These are phyloP conservation scores for Cryptococcus sp. DNA, from an alignment of 1,284 basidiomycete species.

Conservation along the genomic window DNA sequence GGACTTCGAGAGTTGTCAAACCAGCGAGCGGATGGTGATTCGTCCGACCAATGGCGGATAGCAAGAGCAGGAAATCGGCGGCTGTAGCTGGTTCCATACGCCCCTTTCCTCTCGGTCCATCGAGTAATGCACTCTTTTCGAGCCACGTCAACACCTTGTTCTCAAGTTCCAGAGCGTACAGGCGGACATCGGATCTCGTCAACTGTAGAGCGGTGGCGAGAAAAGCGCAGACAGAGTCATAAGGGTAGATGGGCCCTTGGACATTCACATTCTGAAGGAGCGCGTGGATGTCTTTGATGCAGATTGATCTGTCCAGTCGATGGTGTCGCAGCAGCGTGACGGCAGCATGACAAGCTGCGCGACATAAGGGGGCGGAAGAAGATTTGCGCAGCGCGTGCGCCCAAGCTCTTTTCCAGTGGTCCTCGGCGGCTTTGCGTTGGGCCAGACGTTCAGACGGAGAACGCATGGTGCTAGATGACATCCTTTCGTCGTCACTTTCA, in stretches of 20 bases:
- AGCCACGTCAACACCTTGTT: slow-evolving; percentile 84
- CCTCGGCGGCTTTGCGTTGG: slow-evolving; percentile 6
- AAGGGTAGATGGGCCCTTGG: slow-evolving; percentile 79
- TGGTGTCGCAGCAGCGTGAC: slow-evolving; percentile 56
- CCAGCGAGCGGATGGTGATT: slow-evolving; percentile 10
- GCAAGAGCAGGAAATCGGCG: slow-evolving; percentile 64
- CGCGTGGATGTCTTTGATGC: slow-evolving; percentile 70
- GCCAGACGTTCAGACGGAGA: slow-evolving; percentile 8
- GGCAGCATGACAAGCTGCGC: slow-evolving; percentile 78
- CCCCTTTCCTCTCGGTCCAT: slow-evolving; percentile 56
- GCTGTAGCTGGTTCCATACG: slow-evolving; percentile 57
- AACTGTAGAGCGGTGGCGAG: slow-evolving; percentile 66
- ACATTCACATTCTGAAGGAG: slow-evolving; percentile 78
- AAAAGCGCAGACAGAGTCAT: slow-evolving; percentile 82
- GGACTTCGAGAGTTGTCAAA: slow-evolving; percentile 28
- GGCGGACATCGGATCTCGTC: slow-evolving; percentile 72
- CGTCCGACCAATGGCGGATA: slow-evolving; percentile 65
- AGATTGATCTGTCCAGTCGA: slow-evolving; percentile 61
- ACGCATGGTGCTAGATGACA: slow-evolving; percentile 3
- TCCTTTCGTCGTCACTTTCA: neutral
- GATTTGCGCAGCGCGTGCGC: slow-evolving; percentile 73
- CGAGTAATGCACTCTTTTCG: slow-evolving; percentile 54
- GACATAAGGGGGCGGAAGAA: slow-evolving; percentile 65
- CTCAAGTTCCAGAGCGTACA: slow-evolving; percentile 77
- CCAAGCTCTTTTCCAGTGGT: slow-evolving; percentile 76